phyloP scores from a whole-genome alignment of 805 yeast species.

The Saccharomycopsis oosterbeekiorum region DNA sequence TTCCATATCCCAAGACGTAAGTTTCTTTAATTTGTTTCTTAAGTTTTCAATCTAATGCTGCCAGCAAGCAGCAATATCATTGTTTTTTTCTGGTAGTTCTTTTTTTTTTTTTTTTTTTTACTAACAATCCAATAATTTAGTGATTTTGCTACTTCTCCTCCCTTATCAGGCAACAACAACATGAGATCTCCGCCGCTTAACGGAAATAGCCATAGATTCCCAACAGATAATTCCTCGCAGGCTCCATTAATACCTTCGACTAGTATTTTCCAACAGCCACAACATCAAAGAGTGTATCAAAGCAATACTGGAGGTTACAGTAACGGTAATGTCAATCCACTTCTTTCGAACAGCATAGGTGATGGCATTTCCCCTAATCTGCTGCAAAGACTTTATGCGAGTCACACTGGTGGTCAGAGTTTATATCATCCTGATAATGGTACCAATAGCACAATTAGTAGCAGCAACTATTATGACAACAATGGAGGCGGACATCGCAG shows the following conservation, averaged over 20 bases:
- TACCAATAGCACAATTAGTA: neutral
- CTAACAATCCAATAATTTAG: neutral
- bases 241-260: neutral
- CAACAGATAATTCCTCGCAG: neutral
- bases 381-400: neutral
- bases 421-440: neutral
- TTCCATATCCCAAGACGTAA: neutral
- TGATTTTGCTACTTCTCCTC: neutral
- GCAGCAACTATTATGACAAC: neutral
- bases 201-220: neutral
- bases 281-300: neutral
- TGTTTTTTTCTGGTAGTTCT: neutral
- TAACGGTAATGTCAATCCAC: neutral
- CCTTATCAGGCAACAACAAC: neutral
- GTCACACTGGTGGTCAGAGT: neutral
- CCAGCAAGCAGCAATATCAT: neutral
- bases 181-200: neutral
- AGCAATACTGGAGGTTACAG: neutral
- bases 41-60: neutral
- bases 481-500: neutral
- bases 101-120: neutral
- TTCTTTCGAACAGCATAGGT: neutral
- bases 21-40: neutral
- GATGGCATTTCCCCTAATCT: neutral
- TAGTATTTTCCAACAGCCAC: neutral